phyloP scores from a whole-genome alignment of 2,329 filamentous ascomycete genomes.

The Clarireedia paspali region DNA sequence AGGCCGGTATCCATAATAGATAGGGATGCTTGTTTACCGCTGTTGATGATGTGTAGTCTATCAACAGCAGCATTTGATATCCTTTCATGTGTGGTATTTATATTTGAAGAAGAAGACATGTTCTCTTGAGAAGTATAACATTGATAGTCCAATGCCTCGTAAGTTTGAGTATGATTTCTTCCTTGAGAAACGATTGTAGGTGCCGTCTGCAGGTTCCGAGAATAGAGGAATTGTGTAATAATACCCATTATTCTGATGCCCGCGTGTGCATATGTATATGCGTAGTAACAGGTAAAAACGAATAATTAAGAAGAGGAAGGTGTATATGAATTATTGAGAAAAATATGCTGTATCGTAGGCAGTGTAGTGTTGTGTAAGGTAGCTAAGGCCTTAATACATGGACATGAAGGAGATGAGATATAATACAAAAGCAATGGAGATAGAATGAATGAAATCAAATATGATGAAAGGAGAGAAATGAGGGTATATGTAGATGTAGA shows the following conservation, averaged over 20 bases:
- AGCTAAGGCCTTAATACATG: too few species aligned
- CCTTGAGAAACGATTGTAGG: not conserved
- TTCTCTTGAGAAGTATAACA: not conserved
- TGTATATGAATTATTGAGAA: not conserved
- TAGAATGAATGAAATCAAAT: too few species aligned
- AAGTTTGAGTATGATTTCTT: not conserved
- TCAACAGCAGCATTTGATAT: not conserved
- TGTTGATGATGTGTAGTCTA: too few species aligned
- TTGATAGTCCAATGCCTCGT: not conserved
- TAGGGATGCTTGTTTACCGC: too few species aligned
- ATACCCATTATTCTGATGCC: not conserved
- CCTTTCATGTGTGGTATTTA: not conserved
- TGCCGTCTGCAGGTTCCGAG: not conserved
- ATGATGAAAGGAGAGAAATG: too few species aligned
- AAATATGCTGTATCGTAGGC: not conserved
- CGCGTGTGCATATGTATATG: not conserved
- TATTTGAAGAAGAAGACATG: not conserved
- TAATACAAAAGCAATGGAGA: too few species aligned
- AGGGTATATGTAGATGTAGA: too few species aligned
- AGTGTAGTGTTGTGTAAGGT: too few species aligned
- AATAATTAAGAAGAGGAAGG: not conserved
- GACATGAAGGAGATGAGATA: too few species aligned
- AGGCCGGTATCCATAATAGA: not conserved
- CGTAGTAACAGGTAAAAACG: not conserved
- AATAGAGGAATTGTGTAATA: not conserved